Evolutionary conservation across 805 yeast genomes (phyloP).

Genomic region (Trichomonascus vanleenenianus): DNA sequence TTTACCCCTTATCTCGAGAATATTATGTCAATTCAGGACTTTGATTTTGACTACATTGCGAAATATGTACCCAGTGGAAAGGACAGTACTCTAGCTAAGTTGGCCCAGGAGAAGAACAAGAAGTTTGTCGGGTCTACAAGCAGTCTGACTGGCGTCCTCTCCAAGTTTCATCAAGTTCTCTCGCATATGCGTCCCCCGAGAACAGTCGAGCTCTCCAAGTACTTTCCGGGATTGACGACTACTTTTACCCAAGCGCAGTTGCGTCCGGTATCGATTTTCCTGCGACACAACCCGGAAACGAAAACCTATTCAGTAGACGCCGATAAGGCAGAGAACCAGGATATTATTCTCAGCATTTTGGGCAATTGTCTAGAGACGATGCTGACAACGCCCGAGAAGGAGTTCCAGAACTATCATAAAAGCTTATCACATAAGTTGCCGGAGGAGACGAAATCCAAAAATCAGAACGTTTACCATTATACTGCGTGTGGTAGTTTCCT

Average conservation of each 20-base stretch:
- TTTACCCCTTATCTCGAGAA: constrained; percentile 52
- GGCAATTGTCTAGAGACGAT: constrained; percentile 77
- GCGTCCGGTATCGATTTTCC: constrained; percentile 49
- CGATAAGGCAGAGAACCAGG: constrained; percentile 61
- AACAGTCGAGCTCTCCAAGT: constrained; percentile 37
- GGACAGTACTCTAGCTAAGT: constrained; percentile 44
- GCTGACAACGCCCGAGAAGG: constrained; percentile 52
- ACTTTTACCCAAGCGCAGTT: constrained; percentile 39
- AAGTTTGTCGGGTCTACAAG: constrained; percentile 75
- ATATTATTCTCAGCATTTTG: constrained; percentile 58
- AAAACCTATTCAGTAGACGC: constrained; percentile 56
- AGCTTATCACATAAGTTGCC: constrained; percentile 12
- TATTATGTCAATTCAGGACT: constrained; percentile 56
- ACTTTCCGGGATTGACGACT: constrained; percentile 31
- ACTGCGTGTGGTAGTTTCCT: constrained; percentile 60
- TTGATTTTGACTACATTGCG: constrained; percentile 51
- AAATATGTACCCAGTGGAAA: constrained; percentile 59
- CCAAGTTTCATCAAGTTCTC: constrained; percentile 66
- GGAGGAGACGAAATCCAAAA: constrained; percentile 1
- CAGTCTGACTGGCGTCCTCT: constrained; percentile 69
- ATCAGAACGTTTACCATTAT: constrained; percentile 54
- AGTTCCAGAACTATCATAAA: constrained; percentile 38
- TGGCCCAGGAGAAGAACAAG: constrained; percentile 35
- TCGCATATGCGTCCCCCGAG: constrained; percentile 52
- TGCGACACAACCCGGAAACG: constrained; percentile 37